Base-by-base conservation (phyloP, 768 basidiomycete species). In the Suillus luteus region DNA sequence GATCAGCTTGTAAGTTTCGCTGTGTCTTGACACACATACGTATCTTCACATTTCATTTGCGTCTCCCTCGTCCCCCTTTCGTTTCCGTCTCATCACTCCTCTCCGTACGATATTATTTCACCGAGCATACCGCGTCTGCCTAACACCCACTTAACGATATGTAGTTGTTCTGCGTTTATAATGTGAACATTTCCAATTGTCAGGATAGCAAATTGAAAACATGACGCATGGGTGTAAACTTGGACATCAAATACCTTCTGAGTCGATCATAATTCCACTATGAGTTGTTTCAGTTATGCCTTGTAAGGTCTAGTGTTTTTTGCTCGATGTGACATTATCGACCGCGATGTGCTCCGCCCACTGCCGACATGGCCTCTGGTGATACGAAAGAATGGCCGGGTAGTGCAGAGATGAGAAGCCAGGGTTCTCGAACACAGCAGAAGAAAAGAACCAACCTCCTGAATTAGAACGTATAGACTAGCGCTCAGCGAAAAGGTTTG, bases 331-430 rank as follows among this genome's bases (percentile, higher is more conserved):
- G 33, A 55, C 8, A 37, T 14, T 14, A n/a, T 80, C 62, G 83
- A 82, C 62, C 66, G 81, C 38, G 81, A 85, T 62, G 81, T 85
- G 62, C 68, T 78, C 52, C 68, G 24, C 12, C n/a, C 19, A 11
- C n/a, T n/a, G 51, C 64, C 3, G 27, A 55, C 38, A 41, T 31
- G 11, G 35, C 55, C n/a, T 27, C 19, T 12, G 41, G 33, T 33
- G 46, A 57, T 33, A 14, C 22, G 11, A 48, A 48, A 48, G 22
- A n/a, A 24, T 33, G 60, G 2, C 8, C n/a, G 12, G 48, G 64
- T 27, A 48, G 4, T 7, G 61, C 62, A 52, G 31, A 63, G 33
- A 33, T 33, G 61, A 62, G 35, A 55, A 24, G 55, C 55, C 14
- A 12, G 22, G 24, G 15, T 22, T 40, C 22, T 57, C 15, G 24